A percentile compares a stretch with the other conserved stretches of the same genome.
Evolutionary conservation across 306 rosid species (phyloP).

Genomic region (Trichosanthes cucumerina): DNA sequence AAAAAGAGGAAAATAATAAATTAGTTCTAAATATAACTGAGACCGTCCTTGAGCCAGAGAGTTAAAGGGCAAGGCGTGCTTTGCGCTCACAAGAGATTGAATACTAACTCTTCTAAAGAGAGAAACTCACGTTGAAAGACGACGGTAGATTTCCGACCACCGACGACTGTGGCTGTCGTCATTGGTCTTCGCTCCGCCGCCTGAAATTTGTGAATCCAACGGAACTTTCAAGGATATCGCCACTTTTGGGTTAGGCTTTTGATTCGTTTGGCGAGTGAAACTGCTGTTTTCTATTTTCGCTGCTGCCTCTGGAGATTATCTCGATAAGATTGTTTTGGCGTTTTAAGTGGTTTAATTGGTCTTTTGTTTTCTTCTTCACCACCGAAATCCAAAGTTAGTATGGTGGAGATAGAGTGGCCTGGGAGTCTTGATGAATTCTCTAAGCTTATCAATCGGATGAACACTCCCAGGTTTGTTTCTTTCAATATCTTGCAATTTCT

Average conservation of each 20-base stretch:
- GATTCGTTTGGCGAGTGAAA: background rate
- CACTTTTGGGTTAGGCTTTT: background rate
- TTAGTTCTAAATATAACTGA: slow-evolving; percentile 14
- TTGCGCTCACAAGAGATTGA: slow-evolving; percentile 25
- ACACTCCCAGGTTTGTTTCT: slow-evolving; percentile 68
- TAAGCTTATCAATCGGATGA: slow-evolving; percentile 69
- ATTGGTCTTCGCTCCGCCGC: background rate
- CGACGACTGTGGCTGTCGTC: background rate
- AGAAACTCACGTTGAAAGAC: background rate
- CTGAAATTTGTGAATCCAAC: background rate
- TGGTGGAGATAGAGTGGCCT: slow-evolving; percentile 53
- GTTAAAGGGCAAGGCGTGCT: slow-evolving; percentile 38
- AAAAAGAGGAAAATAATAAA: background rate
- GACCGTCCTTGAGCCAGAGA: slow-evolving; percentile 12
- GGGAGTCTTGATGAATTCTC: slow-evolving; percentile 65
- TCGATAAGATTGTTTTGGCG: background rate
- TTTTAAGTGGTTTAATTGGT: background rate
- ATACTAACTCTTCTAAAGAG: slow-evolving; percentile 16
- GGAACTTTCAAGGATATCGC: background rate
- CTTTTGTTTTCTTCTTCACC: background rate
- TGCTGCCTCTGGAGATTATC: background rate
- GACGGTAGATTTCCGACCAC: background rate
- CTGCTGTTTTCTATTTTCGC: background rate
- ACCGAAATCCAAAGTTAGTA: background rate
- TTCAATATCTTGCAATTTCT: background rate